phyloP scores from a whole-genome alignment of 2,329 filamentous ascomycete genomes.

The Penicillium sp. region DNA sequence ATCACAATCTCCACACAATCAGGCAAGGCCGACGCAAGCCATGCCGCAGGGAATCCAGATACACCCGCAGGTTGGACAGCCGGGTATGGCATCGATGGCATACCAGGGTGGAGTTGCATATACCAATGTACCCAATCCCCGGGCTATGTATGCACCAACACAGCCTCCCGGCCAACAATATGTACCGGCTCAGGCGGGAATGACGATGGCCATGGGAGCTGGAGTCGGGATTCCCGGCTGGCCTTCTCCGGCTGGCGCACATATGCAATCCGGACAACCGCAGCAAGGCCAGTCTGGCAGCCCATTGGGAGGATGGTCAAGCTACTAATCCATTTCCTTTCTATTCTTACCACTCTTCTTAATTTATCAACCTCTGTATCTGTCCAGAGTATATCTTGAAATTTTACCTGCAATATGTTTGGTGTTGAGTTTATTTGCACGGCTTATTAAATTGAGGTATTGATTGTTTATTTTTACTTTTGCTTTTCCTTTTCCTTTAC shows the following conservation, averaged over 20 bases:
- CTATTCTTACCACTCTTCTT: not conserved
- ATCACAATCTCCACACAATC: constrained; percentile 42
- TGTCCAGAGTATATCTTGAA: constrained; percentile 8
- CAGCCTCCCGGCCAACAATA: constrained; percentile 33
- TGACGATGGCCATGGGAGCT: constrained; percentile 34
- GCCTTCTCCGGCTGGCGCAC: constrained; percentile 29
- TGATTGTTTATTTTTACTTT: not conserved
- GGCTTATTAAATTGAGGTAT: not conserved
- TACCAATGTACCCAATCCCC: constrained; percentile 28
- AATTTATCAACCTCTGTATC: not conserved
- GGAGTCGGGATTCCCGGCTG: constrained; percentile 34
- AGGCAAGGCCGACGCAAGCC: constrained; percentile 33
- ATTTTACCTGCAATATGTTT: constrained; percentile 1
- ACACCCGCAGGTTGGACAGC: constrained; percentile 32
- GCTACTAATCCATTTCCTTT: constrained; percentile 24
- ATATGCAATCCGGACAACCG: constrained; percentile 35
- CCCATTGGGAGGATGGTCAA: constrained; percentile 36
- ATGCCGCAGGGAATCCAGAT: constrained; percentile 35
- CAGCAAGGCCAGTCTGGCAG: constrained; percentile 36
- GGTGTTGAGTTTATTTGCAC: not conserved
- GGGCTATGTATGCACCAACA: constrained; percentile 35
- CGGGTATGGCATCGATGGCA: constrained; percentile 34
- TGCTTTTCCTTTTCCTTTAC: not conserved
- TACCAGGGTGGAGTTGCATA: constrained; percentile 31
- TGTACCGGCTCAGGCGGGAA: constrained; percentile 33